These are phyloP conservation scores for Grosmannia clavigera DNA, from an alignment of 2,329 filamentous ascomycete species.

Conservation along the genomic window DNA sequence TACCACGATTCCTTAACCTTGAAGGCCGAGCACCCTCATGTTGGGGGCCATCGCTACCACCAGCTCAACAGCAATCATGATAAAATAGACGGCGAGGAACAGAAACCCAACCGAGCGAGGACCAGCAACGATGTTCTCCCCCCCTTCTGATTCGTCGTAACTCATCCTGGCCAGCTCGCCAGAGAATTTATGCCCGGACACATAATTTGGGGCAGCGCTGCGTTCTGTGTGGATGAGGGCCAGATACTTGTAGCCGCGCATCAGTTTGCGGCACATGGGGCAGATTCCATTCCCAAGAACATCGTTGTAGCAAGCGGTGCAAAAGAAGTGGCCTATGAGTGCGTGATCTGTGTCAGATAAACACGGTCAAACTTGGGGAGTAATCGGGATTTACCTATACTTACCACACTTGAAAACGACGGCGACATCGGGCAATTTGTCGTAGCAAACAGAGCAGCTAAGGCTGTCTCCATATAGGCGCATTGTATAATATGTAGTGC, in stretches of 20 bases:
- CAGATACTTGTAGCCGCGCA: not conserved
- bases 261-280: not conserved
- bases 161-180: not conserved
- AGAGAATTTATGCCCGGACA: not conserved
- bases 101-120: no score
- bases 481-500: not conserved
- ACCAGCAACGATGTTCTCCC: no score
- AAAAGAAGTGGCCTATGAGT: not conserved
- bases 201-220: not conserved
- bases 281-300: not conserved
- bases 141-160: not conserved
- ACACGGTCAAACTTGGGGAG: not conserved
- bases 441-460: not conserved
- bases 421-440: not conserved
- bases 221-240: not conserved
- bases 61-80: no score
- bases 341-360: not conserved
- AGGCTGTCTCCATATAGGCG: not conserved
- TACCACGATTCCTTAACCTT: no score
- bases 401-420: not conserved
- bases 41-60: no score
- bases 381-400: not conserved
- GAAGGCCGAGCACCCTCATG: no score
- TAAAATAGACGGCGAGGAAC: no score
- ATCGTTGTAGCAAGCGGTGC: not conserved